Base-by-base conservation (phyloP, 2,329 filamentous ascomycete genomes). In the Septoria linicola region DNA sequence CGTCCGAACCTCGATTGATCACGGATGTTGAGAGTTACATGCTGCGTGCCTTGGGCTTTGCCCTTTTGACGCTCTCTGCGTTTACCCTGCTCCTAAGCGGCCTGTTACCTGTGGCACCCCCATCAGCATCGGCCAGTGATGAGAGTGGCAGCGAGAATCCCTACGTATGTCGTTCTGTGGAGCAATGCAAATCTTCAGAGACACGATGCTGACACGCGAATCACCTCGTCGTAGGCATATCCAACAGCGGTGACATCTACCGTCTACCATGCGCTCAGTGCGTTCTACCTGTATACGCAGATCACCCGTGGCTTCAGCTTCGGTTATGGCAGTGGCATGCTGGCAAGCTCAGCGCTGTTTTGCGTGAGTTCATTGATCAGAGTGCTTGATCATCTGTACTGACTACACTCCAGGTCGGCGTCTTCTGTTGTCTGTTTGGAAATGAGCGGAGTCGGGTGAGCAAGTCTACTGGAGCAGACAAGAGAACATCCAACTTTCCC, bases 1-100 rank as follows among this genome's bases (percentile, higher is more conserved):
- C 77, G 78, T 2, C 76, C 78, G 43, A 74, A 78, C 32, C 77
- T 78, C 54, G 74, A 78, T 58, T 70, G 77, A 48, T 77, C 78
- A 49, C 70, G 79, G 83, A 72, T 19, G 74, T 89, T 25, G 86
- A 90, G 69, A 71, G 80, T 49, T 92, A 92, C 76, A 84, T 91
- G 67, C 82, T 82, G 44, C 85, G 87, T 35, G 81, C 79, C 21
- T 77, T 89, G 1, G 88, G 85, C 57, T 73, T 91, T 50, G 73
- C 82, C 23, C 77, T 89, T 37, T 73, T 90, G 17, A 73, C 82
- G 8, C 71, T 92, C 21, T 83, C 82, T 25, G 64, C 83, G 5
- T 70, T 87, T 10, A 77, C 79, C n/a, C 70, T 90, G 31, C 75
- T 88, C 30, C 76, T 91, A 23, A 87, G 86, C 0, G 88, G 87